A percentile compares a stretch with the other conserved stretches of the same genome.
Conservation (phyloP, 2,329 filamentous ascomycete genomes). For the Metarhizium anisopliae region DNA sequence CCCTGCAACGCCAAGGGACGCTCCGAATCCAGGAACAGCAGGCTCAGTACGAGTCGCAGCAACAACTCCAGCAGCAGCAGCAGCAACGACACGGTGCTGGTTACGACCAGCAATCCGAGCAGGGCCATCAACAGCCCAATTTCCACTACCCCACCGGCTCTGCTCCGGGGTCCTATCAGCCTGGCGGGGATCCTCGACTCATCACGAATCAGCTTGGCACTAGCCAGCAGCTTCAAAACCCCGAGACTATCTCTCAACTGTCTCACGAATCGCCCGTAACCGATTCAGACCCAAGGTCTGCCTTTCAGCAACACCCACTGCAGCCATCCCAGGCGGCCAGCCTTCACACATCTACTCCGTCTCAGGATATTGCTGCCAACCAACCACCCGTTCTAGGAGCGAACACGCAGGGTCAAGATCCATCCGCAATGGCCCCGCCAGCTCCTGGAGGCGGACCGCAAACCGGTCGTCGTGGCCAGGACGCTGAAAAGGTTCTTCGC, state of each 20-base stretch:
- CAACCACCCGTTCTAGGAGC: neutral
- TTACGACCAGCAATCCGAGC: conserved; percentile 19
- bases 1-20: conserved; percentile 14
- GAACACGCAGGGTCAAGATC: conserved; percentile 17
- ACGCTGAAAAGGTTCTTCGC: conserved; percentile 38
- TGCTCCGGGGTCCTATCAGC: conserved; percentile 21
- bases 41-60: conserved; percentile 13
- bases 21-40: conserved; percentile 25
- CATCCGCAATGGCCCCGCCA: conserved; percentile 35
- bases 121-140: conserved; percentile 14
- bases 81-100: conserved; percentile 18
- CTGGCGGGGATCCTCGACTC: conserved; percentile 25
- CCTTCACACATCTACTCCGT: conserved; percentile 26
- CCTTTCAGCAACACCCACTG: conserved; percentile 33
- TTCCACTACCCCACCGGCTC: conserved; percentile 10
- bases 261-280: conserved; percentile 51
- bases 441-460: conserved; percentile 31
- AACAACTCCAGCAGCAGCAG: conserved; percentile 16
- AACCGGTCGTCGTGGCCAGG: conserved; percentile 37
- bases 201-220: conserved; percentile 26
- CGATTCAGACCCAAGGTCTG: conserved; percentile 36
- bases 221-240: conserved; percentile 31
- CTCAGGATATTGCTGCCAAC: conserved; percentile 19
- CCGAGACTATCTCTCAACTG: conserved; percentile 53
- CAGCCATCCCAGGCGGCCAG: conserved; percentile 34